A percentile compares a stretch with the other conserved stretches of the same genome.
Conservation (phyloP, 2,329 filamentous ascomycete genomes). For the Didymella pinodella region DNA sequence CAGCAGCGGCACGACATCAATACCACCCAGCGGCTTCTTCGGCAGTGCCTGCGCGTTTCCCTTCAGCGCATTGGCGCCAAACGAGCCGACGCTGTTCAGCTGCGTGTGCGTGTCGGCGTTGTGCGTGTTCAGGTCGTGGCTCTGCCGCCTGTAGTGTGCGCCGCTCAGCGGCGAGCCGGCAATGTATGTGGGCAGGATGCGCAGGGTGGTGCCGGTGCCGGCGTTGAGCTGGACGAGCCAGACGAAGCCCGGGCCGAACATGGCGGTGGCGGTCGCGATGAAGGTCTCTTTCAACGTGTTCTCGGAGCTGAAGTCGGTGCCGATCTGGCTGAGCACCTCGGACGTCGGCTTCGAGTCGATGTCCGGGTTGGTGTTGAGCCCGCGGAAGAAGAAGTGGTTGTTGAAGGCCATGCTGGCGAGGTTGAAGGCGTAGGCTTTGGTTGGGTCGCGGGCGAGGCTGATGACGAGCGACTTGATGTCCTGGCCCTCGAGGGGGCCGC, state of each 20-base stretch:
- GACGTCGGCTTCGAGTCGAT: constrained; percentile 39
- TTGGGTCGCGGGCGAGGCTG: constrained; percentile 79
- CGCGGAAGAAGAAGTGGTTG: constrained; percentile 82
- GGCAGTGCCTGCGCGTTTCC: constrained; percentile 25
- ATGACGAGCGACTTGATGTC: constrained; percentile 73
- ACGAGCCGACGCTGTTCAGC: constrained; percentile 52
- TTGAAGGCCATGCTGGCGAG: constrained; percentile 96
- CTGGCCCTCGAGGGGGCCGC: constrained; percentile 68
- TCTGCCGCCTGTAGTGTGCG: constrained; percentile 79
- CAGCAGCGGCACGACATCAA: constrained; percentile 76
- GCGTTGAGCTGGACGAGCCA: constrained; percentile 77
- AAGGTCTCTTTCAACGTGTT: constrained; percentile 84
- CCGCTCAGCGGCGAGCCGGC: constrained; percentile 87
- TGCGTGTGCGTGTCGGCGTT: constrained; percentile 41
- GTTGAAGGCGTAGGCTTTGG: constrained; percentile 85
- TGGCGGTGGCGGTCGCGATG: constrained; percentile 79
- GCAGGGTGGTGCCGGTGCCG: constrained; percentile 56
- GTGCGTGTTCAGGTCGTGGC: constrained; percentile 73
- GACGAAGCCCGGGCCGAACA: constrained; percentile 97
- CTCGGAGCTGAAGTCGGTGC: constrained; percentile 78
- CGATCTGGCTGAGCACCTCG: constrained; percentile 68
- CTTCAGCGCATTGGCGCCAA: constrained; percentile 46
- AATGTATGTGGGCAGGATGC: constrained; percentile 87
- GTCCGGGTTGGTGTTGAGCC: constrained; percentile 52
- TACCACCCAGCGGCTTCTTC: constrained; percentile 68